Conservation (phyloP, 176 grass and related monocot genomes). For the Aegilops longissima region DNA sequence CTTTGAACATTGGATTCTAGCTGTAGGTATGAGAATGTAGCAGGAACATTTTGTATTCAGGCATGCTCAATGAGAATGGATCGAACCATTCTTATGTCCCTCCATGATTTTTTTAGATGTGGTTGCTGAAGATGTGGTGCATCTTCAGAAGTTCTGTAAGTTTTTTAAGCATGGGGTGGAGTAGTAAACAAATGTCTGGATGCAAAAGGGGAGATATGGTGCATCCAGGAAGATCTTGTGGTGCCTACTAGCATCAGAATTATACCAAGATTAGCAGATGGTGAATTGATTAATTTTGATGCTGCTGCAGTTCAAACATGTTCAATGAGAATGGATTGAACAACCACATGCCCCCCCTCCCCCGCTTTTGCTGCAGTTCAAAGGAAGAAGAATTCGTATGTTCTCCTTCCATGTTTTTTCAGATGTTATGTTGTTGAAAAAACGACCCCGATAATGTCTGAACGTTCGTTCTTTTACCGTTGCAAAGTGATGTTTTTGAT, state of each 20-base stretch:
- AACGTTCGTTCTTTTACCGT: too few relatives aligned
- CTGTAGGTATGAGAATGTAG: background rate
- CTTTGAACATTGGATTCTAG: background rate
- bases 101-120: background rate
- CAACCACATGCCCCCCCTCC: too few relatives aligned
- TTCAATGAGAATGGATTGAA: too few relatives aligned
- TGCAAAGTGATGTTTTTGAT: too few relatives aligned
- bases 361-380: too few relatives aligned
- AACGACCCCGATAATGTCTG: rapidly evolving
- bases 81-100: background rate
- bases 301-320: background rate
- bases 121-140: background rate
- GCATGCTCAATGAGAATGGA: background rate
- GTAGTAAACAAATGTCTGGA: background rate
- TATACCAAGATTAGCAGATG: background rate
- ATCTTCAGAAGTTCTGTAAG: background rate
- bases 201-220: background rate
- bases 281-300: background rate
- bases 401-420: too few relatives aligned
- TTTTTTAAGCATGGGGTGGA: background rate
- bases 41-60: background rate
- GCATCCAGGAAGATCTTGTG: background rate
- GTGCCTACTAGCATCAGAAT: background rate
- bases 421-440: too few relatives aligned
- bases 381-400: too few relatives aligned